Conservation (phyloP, 768 basidiomycete genomes). For the Calvatia gigantea region DNA sequence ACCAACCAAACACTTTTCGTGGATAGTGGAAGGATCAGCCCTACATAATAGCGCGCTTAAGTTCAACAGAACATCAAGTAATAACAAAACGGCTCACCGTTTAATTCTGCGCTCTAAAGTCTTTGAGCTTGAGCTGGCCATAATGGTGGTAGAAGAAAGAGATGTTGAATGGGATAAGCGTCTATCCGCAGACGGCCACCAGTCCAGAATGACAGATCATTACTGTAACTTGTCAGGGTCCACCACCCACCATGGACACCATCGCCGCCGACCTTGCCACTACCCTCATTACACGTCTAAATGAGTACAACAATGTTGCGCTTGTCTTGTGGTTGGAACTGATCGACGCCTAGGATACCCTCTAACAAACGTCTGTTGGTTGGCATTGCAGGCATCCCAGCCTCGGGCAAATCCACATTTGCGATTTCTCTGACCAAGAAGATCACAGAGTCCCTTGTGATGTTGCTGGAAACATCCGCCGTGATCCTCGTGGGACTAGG, state of each 20-base stretch:
- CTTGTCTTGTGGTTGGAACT: neutral
- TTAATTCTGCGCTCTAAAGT: conserved; percentile 34
- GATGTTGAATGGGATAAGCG: conserved; percentile 2
- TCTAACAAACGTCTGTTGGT: conserved; percentile 53
- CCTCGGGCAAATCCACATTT: conserved; percentile 83
- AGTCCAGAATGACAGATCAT: neutral
- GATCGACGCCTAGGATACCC: conserved; percentile 27
- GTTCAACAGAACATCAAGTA: too few species aligned
- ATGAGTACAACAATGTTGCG: conserved; percentile 28
- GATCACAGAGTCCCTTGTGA: conserved; percentile 42
- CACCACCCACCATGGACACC: conserved; percentile 20
- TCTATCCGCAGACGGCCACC: conserved; percentile 12
- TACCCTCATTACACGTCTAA: conserved; percentile 24
- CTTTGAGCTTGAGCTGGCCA: conserved; percentile 25
- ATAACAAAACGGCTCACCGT: conserved; percentile 27
- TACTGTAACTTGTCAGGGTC: neutral
- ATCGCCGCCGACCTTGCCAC: conserved; percentile 21
- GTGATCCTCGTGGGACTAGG: conserved; percentile 76
- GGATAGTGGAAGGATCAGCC: conserved; percentile 72
- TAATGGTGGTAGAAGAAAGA: conserved; percentile 12
- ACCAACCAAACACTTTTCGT: conserved; percentile 80
- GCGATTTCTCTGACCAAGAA: conserved; percentile 53
- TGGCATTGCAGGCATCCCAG: conserved; percentile 77
- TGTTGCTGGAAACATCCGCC: conserved; percentile 14
- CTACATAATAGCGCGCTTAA: conserved; percentile 21